Evolutionary conservation across 1,284 basidiomycete species (phyloP), one percentile per base, ranked within the genome.

Genomic region (Cystobasidium slooffiae): DNA sequence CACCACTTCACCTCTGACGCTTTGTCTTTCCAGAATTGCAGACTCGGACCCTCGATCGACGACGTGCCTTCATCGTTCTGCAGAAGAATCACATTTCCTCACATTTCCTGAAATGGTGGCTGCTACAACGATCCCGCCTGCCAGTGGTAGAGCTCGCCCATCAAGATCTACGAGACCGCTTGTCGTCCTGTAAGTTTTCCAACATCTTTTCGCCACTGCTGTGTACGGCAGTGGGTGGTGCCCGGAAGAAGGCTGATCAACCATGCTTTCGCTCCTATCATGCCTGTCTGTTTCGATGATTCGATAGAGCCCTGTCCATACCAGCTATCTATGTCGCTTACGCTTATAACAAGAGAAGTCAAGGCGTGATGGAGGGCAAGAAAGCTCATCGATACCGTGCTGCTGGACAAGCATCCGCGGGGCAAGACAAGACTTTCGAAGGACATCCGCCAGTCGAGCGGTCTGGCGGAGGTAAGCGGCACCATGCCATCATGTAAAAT

Each of bases 361-460:
- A 64, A 55, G 69, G 69, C 5, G 37, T 72, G n/a, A 64, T 53
- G 59, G 61, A 72, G 53, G 69, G 69, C 31, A 61, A 72, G 69
- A 63, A 64, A 37, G 69, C 61, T 53, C 37, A 49, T 18, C 6
- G 55, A 49, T 52, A 47, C 46, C 43, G 47, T 12, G 20, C 41
- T 12, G n/a, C 46, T 24, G 22, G 68, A 6, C n/a, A 52, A 16
- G 37, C 55, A 53, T 3, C 24, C 39, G 8, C 43, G 1, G 49
- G 41, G n/a, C 20, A 31, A 53, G 49, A 49, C 5, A 43, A 43
- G 52, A n/a, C 49, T n/a, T 67, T 53, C 51, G 20, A 47, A 31
- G 61, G 61, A 49, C 70, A 73, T 55, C 70, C 70, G 41, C 70
- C 70, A 7, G 62, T 66, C 3, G 70, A 73, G 62, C 49, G 70